Evolutionary conservation across 257 asterid genomes (phyloP).

Genomic region (Paraleonurus japonicus): DNA sequence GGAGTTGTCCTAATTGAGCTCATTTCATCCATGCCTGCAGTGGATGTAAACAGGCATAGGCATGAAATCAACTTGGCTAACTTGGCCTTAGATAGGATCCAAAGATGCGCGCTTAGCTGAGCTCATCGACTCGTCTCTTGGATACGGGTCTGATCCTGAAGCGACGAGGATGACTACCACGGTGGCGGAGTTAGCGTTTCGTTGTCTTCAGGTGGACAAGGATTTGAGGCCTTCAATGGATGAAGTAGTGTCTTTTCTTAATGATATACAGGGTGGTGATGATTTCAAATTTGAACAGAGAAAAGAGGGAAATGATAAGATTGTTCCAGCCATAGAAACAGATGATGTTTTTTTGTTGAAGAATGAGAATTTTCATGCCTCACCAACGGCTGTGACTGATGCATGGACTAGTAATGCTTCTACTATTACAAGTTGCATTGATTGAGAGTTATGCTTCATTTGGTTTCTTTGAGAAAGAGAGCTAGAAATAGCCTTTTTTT

Average conservation of each 20-base stretch:
- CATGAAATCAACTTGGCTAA: neutral
- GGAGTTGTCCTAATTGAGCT: neutral
- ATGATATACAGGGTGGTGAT: neutral
- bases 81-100: neutral
- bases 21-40: neutral
- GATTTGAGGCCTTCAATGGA: neutral
- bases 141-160: neutral
- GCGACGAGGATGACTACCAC: neutral
- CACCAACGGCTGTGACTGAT: conserved; percentile 39
- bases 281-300: neutral
- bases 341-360: neutral
- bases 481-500: too few relatives aligned
- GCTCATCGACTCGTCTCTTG: neutral
- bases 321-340: neutral
- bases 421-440: conserved; percentile 26
- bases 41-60: neutral
- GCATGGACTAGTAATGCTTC: conserved; percentile 39
- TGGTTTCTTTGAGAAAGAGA: too few relatives aligned
- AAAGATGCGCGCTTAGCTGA: neutral
- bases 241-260: neutral
- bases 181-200: neutral
- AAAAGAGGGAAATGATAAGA: neutral
- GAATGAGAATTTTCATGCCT: neutral
- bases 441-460: too few relatives aligned
- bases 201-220: neutral